These are phyloP conservation scores for Haberlea rhodopensis DNA, from an alignment of 257 asterid genomes.

Conservation along the genomic window DNA sequence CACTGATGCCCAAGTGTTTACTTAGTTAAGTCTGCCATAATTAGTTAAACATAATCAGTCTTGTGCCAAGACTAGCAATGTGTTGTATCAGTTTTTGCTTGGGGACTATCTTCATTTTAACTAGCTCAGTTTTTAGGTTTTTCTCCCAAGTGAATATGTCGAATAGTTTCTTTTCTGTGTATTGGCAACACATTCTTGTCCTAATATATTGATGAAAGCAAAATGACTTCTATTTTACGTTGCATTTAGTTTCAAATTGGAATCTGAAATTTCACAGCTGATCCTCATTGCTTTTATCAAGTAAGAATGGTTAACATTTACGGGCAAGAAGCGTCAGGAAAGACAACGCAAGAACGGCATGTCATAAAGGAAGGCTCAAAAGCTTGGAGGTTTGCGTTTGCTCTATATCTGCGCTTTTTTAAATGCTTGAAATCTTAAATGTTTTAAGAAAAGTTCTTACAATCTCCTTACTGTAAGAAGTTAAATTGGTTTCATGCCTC, in stretches of 20 bases:
- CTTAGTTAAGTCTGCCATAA: not conserved
- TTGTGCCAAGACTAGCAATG: not conserved
- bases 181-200: not conserved
- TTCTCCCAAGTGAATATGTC: not conserved
- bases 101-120: not conserved
- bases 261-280: slow-evolving; percentile 18
- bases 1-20: not conserved
- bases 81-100: not conserved
- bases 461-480: not conserved
- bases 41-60: slow-evolving; percentile 5
- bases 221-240: not conserved
- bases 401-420: slow-evolving; percentile 18
- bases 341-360: slow-evolving; percentile 94
- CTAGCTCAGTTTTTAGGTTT: not conserved
- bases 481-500: not conserved
- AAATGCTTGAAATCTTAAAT: not conserved
- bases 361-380: slow-evolving; percentile 92
- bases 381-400: slow-evolving; percentile 74
- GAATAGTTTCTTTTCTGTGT: not conserved
- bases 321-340: slow-evolving; percentile 97
- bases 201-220: not conserved
- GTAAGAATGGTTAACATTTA: slow-evolving; percentile 91
- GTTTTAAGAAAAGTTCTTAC: not conserved
- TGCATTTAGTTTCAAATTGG: slow-evolving; percentile 13
- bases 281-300: slow-evolving; percentile 38